Percentiles rank a stretch among this genome's conserved stretches.
These are phyloP conservation scores for Exophiala phaeomuriformis DNA, from an alignment of 2,329 filamentous ascomycete genomes.

Conservation along the genomic window DNA sequence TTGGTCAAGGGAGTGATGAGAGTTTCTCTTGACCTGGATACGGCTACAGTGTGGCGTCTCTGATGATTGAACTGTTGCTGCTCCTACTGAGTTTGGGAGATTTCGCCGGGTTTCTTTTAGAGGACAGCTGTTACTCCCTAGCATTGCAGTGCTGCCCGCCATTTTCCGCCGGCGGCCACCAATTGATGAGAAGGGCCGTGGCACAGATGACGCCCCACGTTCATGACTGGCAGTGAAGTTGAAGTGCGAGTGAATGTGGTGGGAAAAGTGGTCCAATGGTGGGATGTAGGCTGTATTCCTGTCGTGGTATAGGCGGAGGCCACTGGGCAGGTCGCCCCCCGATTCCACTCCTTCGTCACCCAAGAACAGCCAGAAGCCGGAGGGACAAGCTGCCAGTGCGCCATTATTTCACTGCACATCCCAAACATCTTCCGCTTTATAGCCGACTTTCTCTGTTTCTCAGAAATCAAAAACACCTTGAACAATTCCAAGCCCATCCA, in stretches of 20 bases:
- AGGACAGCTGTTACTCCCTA: not conserved
- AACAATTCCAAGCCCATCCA: not conserved
- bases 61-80: not conserved
- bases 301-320: too few relatives aligned
- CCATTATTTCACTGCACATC: slow-evolving; percentile 1
- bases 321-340: not conserved
- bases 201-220: not conserved
- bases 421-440: not conserved
- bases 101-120: not conserved
- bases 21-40: not conserved
- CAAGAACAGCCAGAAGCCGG: not conserved
- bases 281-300: too few relatives aligned
- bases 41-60: not conserved
- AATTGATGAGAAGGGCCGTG: not conserved
- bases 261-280: too few relatives aligned
- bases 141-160: not conserved
- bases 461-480: not conserved
- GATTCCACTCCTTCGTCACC: not conserved
- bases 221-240: not conserved
- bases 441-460: not conserved
- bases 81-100: not conserved
- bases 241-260: too few relatives aligned
- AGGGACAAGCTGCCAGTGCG: not conserved
- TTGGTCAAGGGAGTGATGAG: not conserved
- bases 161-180: not conserved